Evolutionary conservation across 148 eudicot genomes (phyloP), one percentile per base, ranked within the genome.

Genomic region (Cornus suecica): DNA sequence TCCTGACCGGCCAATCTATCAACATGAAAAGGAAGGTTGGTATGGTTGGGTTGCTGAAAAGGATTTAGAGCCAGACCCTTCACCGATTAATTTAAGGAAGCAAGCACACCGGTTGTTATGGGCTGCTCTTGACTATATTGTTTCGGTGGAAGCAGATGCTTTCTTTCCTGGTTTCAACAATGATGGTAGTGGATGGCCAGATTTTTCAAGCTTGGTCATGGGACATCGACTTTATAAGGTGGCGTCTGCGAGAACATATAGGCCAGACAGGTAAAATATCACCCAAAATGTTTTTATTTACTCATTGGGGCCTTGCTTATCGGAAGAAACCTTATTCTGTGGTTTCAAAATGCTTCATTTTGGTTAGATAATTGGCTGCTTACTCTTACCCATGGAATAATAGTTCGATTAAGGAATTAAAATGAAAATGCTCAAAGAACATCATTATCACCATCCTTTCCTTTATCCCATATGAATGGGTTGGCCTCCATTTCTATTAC

Each of bases 21-120:
- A 29, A 52, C 97, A 95, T 76, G 99, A 95, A 71, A 92, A 88
- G 82, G 97, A 92, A 81, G 99, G 97, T 58, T 95, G 99, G 99
- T 92, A 95, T 77, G 97, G 97, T 69, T 92, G 97, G 99, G 68
- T 95, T 78, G 88, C 85, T 45, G 99, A 92, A 71, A 95, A 87
- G 72, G 91, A 92, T 77, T 78, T 69, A 3, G 99, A 95, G 70
- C 99, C 99, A 52, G 94, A 88, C 32, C 94, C 93, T 26, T 80
- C 93, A 0, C 87, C 79, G 20, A 34, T 45, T 27, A 88, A 91
- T 34, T 68, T 87, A 66, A 87, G 99, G 84, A 79, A 51, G 72
- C 89, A 82, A 77, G 97, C 99, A 30, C 97, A 95, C 76, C 74
- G 97, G 78, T 83, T 95, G 78, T 75, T 95, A 71, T 95, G 94